phyloP scores from a whole-genome alignment of 129 eudicot species.

The Silybum marianum region DNA sequence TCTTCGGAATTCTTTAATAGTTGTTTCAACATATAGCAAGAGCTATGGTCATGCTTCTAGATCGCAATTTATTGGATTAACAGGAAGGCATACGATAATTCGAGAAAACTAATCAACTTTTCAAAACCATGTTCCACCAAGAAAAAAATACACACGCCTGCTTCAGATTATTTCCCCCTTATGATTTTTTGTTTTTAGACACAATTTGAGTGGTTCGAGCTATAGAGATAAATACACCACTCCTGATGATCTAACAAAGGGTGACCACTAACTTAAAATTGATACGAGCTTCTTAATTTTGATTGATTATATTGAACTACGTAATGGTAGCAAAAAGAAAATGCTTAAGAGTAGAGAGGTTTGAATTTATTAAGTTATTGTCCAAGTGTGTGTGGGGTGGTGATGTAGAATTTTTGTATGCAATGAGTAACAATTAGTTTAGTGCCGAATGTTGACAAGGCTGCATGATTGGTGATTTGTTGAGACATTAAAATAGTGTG shows the following conservation, averaged over 20 bases:
- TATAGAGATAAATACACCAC: background rate
- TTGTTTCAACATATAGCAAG: background rate
- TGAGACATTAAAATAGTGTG: conserved; percentile 29
- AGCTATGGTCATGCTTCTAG: background rate
- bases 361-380: background rate
- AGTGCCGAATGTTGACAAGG: conserved; percentile 5
- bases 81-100: background rate
- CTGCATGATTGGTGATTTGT: conserved; percentile 18
- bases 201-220: background rate
- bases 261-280: background rate
- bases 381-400: background rate
- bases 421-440: background rate
- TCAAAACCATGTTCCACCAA: background rate
- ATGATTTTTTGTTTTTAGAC: background rate
- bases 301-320: background rate
- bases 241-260: background rate
- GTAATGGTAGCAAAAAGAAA: background rate
- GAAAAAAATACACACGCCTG: background rate
- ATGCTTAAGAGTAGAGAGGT: background rate
- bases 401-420: conserved; percentile 4
- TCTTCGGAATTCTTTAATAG: background rate
- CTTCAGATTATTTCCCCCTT: background rate
- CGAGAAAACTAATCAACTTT: conserved; percentile 4
- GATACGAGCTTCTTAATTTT: background rate
- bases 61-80: background rate